These are phyloP conservation scores for Corynascus novoguineensis DNA, from an alignment of 495 filamentous ascomycete species.

Conservation along the genomic window DNA sequence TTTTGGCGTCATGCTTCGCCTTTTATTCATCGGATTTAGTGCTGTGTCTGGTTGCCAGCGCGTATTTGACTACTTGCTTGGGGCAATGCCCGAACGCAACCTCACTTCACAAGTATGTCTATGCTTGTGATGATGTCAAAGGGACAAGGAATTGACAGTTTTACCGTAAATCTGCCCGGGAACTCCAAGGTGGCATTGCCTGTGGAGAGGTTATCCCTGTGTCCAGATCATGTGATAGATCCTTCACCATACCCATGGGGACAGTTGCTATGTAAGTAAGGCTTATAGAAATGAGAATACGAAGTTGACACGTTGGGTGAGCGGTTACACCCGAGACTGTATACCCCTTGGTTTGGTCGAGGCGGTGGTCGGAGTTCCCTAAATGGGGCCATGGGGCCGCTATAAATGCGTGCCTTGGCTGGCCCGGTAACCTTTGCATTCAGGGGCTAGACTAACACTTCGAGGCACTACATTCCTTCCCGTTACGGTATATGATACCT, in stretches of 20 bases:
- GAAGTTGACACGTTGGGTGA: conserved; percentile 22
- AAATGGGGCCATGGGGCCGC: neutral
- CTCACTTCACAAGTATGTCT: neutral
- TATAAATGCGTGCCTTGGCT: conserved; percentile 7
- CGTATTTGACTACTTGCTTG: neutral
- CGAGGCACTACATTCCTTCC: neutral
- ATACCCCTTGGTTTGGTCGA: neutral
- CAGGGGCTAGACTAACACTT: neutral
- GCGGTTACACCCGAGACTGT: neutral
- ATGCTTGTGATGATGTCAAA: neutral
- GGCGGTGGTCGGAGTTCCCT: neutral
- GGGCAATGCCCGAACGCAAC: neutral
- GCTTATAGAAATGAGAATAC: conserved; percentile 7
- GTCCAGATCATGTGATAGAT: neutral
- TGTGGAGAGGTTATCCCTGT: neutral
- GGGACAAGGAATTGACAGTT: neutral
- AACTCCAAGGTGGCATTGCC: neutral
- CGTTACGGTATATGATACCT: neutral
- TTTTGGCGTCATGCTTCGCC: neutral
- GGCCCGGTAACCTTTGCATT: conserved; percentile 2
- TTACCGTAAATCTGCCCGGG: conserved; percentile 3
- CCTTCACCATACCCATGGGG: no score
- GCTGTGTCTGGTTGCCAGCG: no score
- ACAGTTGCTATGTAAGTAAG: neutral
- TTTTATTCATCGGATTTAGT: neutral